A percentile compares a stretch with the other conserved stretches of the same genome.
These are phyloP conservation scores for Picea sitchensis DNA, from an alignment of 75 land plant genomes.

Conservation along the genomic window DNA sequence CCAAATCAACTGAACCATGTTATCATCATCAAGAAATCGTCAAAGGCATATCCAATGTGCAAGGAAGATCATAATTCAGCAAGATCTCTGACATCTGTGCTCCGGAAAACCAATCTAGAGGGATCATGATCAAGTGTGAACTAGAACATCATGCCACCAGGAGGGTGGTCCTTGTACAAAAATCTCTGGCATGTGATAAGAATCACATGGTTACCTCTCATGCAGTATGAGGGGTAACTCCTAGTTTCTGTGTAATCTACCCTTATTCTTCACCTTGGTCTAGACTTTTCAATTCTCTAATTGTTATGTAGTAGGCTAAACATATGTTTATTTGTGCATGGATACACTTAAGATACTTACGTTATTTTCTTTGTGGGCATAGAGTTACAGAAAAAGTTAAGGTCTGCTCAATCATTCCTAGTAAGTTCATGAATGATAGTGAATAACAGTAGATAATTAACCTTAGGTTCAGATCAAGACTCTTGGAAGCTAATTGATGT, in stretches of 20 bases:
- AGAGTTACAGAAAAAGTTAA: neutral
- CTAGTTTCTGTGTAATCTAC: neutral
- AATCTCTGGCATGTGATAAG: too few species aligned
- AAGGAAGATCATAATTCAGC: too few species aligned
- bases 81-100: too few species aligned
- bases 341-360: neutral
- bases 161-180: too few species aligned
- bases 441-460: constrained; percentile 9
- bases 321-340: neutral
- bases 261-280: neutral
- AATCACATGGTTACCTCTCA: too few species aligned
- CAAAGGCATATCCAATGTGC: too few species aligned
- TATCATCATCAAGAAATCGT: too few species aligned
- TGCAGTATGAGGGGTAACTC: neutral
- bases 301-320: neutral
- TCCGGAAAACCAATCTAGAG: too few species aligned
- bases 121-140: too few species aligned
- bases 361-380: neutral
- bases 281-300: neutral
- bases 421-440: neutral
- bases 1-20: too few species aligned
- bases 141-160: too few species aligned
- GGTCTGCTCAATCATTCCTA: neutral
- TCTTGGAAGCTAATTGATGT: constrained; percentile 78
- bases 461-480: constrained; percentile 48